Conservation (phyloP, 1,139 yeast species). For the Scheffersomyces titani region DNA sequence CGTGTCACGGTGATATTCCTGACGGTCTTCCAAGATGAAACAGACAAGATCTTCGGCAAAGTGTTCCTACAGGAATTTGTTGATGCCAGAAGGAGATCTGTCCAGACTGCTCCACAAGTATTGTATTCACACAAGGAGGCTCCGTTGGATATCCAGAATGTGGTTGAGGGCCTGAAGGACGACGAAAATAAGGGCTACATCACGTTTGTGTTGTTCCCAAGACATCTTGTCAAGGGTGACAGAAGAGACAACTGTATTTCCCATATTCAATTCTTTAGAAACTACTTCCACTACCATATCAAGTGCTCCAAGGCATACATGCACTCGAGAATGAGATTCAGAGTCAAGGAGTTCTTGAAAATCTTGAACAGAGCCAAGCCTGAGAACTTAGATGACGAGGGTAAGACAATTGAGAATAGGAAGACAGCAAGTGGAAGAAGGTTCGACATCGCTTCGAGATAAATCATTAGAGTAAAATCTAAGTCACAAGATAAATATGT, state of each 20-base stretch:
- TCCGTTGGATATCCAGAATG: conserved; percentile 76
- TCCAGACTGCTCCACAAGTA: conserved; percentile 98
- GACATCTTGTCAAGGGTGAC: conserved; percentile 70
- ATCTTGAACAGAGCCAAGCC: conserved; percentile 97
- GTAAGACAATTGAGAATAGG: conserved; percentile 58
- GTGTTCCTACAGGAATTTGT: conserved; percentile 97
- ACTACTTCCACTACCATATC: conserved; percentile 97
- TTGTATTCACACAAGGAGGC: conserved; percentile 86
- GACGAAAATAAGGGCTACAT: conserved; percentile 69
- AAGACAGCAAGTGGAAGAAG: conserved; percentile 86
- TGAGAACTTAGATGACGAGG: conserved; percentile 77
- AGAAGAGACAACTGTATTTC: conserved; percentile 83
- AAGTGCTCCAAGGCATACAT: conserved; percentile 97
- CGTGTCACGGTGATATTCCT: conserved; percentile 96
- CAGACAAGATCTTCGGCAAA: conserved; percentile 92
- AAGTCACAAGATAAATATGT: not conserved
- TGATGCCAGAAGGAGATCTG: conserved; percentile 93
- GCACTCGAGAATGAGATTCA: conserved; percentile 97
- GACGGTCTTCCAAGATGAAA: conserved; percentile 93
- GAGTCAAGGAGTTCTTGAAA: conserved; percentile 92
- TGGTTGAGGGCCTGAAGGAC: conserved; percentile 39
- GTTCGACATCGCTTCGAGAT: conserved; percentile 40
- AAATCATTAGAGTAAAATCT: not conserved
- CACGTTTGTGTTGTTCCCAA: conserved; percentile 74
- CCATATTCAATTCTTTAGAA: conserved; percentile 88